A percentile compares a stretch with the other conserved stretches of the same genome.
Evolutionary conservation across 352 stramenopile species (phyloP).

Genomic region (Ochromonadaceae sp.): DNA sequence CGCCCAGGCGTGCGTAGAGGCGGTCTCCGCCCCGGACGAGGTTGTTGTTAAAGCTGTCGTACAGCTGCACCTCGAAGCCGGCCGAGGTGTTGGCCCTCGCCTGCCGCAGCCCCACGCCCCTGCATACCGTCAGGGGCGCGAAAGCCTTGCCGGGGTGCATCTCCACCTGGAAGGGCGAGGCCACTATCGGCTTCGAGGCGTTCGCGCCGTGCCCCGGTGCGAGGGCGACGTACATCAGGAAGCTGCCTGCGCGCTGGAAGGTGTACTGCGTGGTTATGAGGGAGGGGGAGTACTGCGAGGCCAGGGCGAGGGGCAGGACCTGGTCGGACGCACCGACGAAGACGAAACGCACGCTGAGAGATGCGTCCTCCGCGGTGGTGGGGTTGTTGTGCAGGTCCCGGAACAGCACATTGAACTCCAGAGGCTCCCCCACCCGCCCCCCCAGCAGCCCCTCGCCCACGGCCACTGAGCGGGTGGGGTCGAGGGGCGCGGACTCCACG

Average conservation of each 20-base stretch:
- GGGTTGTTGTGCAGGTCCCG: constrained; percentile 14
- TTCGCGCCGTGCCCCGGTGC: background rate
- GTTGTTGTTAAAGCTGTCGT: background rate
- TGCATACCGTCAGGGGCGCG: background rate
- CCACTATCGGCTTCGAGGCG: background rate
- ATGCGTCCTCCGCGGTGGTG: background rate
- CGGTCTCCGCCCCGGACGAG: background rate
- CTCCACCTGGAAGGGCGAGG: background rate
- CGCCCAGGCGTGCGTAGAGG: background rate
- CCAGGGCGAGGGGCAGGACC: background rate
- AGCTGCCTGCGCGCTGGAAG: background rate
- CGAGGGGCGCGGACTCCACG: background rate
- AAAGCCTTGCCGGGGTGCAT: background rate
- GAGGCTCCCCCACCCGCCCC: background rate
- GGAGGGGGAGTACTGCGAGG: background rate
- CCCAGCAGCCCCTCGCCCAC: background rate
- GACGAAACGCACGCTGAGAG: background rate
- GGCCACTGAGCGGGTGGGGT: background rate
- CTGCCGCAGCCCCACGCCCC: background rate
- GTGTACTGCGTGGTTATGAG: background rate
- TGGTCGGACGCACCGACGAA: background rate
- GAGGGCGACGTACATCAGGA: background rate
- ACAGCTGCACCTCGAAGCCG: constrained; percentile 5
- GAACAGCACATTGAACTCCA: background rate
- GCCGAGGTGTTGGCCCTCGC: background rate